phyloP scores from a whole-genome alignment of 2,329 filamentous ascomycete genomes.

The Claviceps purpurea region DNA sequence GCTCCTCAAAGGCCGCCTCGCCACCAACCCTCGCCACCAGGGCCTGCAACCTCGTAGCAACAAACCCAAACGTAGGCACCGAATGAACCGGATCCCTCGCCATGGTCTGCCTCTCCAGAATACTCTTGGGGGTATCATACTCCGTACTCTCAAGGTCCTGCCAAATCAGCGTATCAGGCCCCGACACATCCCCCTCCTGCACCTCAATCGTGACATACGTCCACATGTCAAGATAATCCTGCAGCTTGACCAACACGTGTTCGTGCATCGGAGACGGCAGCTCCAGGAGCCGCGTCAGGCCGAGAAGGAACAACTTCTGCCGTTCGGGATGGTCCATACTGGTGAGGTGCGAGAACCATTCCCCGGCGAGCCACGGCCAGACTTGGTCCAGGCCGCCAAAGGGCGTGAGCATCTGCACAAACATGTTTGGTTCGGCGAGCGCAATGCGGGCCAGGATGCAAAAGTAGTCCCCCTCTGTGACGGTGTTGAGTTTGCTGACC shows the following conservation, averaged over 20 bases:
- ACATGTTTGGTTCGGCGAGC: conserved; percentile 55
- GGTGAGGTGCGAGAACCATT: conserved; percentile 59
- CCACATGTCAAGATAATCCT: conserved; percentile 67
- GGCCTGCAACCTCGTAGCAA: conserved; percentile 46
- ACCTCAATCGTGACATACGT: conserved; percentile 55
- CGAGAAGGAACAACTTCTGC: conserved; percentile 61
- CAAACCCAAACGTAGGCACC: conserved; percentile 49
- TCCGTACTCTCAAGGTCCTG: conserved; percentile 27
- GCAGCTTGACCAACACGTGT: conserved; percentile 47
- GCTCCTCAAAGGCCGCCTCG: conserved; percentile 49
- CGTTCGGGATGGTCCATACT: conserved; percentile 51
- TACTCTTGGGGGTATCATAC: conserved; percentile 43
- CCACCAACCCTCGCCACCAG: conserved; percentile 50
- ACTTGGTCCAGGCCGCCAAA: conserved; percentile 34
- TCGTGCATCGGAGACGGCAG: conserved; percentile 43
- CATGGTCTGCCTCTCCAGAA: conserved; percentile 38
- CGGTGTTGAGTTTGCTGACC: conserved; percentile 53
- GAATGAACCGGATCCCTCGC: conserved; percentile 54
- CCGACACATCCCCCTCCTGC: conserved; percentile 42
- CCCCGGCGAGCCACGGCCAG: conserved; percentile 45
- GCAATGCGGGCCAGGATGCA: conserved; percentile 67
- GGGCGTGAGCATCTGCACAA: conserved; percentile 43
- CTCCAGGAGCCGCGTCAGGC: conserved; percentile 58
- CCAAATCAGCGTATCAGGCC: conserved; percentile 39
- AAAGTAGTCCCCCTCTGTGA: conserved; percentile 77